Base-by-base conservation (phyloP, 169 alveolate species). In the Cryptosporidium xiaoi region DNA sequence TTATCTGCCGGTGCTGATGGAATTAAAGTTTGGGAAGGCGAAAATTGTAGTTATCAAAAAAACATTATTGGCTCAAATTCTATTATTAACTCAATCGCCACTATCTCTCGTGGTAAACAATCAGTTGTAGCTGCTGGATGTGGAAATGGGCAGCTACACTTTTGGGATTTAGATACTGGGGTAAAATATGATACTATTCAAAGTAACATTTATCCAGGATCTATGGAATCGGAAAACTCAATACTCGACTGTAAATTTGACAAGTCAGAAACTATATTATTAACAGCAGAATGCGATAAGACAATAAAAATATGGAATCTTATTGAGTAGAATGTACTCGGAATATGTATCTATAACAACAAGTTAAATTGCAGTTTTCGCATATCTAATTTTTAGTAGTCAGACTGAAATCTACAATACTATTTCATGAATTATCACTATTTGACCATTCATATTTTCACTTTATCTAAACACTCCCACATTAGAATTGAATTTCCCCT, bases 401-500 rank as follows among this genome's bases (percentile, higher is more conserved):
- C 12, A 53, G 20, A n/a, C 20, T n/a, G 12, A n/a, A 53, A 53
- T 53, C 8, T 16, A 48, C 12, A 10, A 13, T 13, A 13, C 55
- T 48, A 48, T 48, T 48, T 48, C 16, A 13, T 48, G 1, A 10
- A 53, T 5, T n/a, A 20, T 53, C 64, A 53, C 20, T 7, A 3
- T 53, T 53, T 53, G 29, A 53, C 20, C 20, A n/a, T 20, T 53
- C 12, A n/a, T 53, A 20, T n/a, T 44, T 90, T 84, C 50, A 98
- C 98, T 87, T 96, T 96, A 93, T 98, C 99, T 36, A 98, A 93
- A 94, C 99, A 97, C 90, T 98, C 99, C 99, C 99, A 98, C 95
- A 95, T 94, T 65, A 97, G 90, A 46, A 98, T 95, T 62, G 99
- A 94, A 92, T 97, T 98, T 44, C 99, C 99, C 51, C 99, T 92